A percentile compares a stretch with the other conserved stretches of the same genome.
Evolutionary conservation across 306 rosid species (phyloP).

Genomic region (Canavalia ensiformis): DNA sequence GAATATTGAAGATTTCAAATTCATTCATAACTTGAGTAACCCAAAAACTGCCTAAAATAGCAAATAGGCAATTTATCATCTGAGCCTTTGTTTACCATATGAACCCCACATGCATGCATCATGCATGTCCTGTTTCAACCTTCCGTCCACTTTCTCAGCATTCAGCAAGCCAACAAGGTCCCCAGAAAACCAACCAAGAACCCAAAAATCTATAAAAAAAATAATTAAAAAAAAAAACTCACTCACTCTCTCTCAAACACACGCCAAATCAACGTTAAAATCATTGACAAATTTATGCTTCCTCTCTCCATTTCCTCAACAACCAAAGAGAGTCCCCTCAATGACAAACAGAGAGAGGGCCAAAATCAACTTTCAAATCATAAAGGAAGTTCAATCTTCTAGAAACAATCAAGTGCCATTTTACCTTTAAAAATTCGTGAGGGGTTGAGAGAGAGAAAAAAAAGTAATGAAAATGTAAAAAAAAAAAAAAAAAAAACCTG

Average conservation of each 20-base stretch:
- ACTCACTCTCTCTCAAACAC: not conserved
- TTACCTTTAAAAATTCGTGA: too few species aligned
- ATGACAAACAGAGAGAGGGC: too few species aligned
- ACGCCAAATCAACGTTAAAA: not conserved
- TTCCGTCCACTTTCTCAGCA: constrained; percentile 18
- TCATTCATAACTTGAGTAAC: not conserved
- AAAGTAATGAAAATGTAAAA: not conserved
- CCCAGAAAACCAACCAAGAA: not conserved
- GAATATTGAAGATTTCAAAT: not conserved
- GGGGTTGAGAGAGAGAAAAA: not conserved
- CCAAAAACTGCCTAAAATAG: not conserved
- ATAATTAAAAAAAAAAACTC: not conserved
- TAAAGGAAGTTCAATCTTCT: not conserved
- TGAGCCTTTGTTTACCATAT: not conserved
- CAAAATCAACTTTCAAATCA: not conserved
- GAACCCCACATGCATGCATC: constrained; percentile 37
- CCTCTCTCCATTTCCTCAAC: too few species aligned
- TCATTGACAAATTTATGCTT: not conserved
- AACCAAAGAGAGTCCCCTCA: too few species aligned
- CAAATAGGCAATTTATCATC: not conserved
- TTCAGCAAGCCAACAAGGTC: not conserved
- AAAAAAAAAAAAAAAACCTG: constrained; percentile 54
- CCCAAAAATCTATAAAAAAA: not conserved
- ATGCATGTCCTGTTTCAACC: constrained; percentile 14
- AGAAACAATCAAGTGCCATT: not conserved